Conservation (phyloP, 805 yeast species). For the Cyberlindnera meyerae region DNA sequence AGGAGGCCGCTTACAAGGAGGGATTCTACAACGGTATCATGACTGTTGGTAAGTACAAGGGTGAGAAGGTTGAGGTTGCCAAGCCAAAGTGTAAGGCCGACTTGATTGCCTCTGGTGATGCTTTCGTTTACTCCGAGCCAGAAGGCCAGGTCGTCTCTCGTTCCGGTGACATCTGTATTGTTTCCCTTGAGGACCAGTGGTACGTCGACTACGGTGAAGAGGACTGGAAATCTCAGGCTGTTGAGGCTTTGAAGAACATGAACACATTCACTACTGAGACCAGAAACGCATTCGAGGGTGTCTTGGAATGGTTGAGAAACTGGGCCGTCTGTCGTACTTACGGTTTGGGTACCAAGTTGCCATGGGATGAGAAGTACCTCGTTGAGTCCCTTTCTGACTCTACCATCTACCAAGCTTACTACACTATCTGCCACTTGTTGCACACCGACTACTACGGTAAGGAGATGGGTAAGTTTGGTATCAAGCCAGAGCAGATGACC, state of each 20-base stretch:
- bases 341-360: slow-evolving; percentile 91
- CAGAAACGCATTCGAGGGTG: slow-evolving; percentile 88
- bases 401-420: slow-evolving; percentile 91
- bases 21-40: slow-evolving; percentile 89
- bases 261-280: slow-evolving; percentile 80
- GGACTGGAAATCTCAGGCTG: slow-evolving; percentile 77
- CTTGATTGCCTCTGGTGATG: slow-evolving; percentile 68
- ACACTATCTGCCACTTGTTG: slow-evolving; percentile 81
- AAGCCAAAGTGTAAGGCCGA: slow-evolving; percentile 84
- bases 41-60: slow-evolving; percentile 76
- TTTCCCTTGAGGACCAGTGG: slow-evolving; percentile 98
- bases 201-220: slow-evolving; percentile 94
- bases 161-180: slow-evolving; percentile 95
- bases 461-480: slow-evolving; percentile 64
- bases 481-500: slow-evolving; percentile 80
- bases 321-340: slow-evolving; percentile 98
- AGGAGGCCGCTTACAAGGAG: slow-evolving; percentile 93
- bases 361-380: slow-evolving; percentile 93
- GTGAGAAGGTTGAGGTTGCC: slow-evolving; percentile 87
- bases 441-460: slow-evolving; percentile 86
- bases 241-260: slow-evolving; percentile 73
- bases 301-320: slow-evolving; percentile 91
- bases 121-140: slow-evolving; percentile 92
- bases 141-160: slow-evolving; percentile 86
- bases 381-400: slow-evolving; percentile 96